Base-by-base conservation (phyloP, 2,329 filamentous ascomycete genomes). In the Claviceps pazoutovae region DNA sequence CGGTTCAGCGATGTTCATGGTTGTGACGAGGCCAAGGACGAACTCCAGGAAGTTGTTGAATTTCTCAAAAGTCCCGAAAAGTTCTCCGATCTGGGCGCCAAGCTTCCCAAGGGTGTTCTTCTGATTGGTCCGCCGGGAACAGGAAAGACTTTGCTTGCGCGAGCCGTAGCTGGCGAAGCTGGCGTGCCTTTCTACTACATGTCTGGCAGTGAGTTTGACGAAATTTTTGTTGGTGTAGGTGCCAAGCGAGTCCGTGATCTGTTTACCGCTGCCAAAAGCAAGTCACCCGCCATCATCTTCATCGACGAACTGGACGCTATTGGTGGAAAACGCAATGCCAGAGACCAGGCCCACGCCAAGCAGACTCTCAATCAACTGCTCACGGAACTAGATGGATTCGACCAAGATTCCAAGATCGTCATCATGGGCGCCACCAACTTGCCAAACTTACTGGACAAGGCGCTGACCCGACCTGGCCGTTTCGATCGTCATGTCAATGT, bases 151-250 rank as follows among this genome's bases (percentile, higher is more conserved):
- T 79, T 98, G 42, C 79, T 98, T 55, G 93, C 93, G 56, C 84
- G 93, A 62, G 94, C 93, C 51, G 93, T 98, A 55, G 93, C 93
- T 47, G 93, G 93, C 50, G 93, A 98, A 72, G 90, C 93, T 51
- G 93, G 91, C 52, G 93, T 98, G 17, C 93, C 93, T 1, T 98
- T 98, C 76, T 98, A 97, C 76, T 98, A 96, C 77, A 97, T 98
- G 91, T 98, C 93, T 63, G 93, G 93, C 49, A 95, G 88, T 53
- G 93, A 98, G 67, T 98, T 98, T 64, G 93, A 98, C 63, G 93
- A 98, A 69, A 85, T 98, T 50, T 98, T 96, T 63, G 94, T 98
- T 38, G 93, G 93, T 64, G 93, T 98, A 51, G 89, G 90, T 64
- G 89, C 89, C 46, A 95, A 98, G 75, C 86, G 93, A 62, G 91